Evolutionary conservation across 2,329 filamentous ascomycete genomes (phyloP).

Genomic region (Pseudocercospora fijiensis): DNA sequence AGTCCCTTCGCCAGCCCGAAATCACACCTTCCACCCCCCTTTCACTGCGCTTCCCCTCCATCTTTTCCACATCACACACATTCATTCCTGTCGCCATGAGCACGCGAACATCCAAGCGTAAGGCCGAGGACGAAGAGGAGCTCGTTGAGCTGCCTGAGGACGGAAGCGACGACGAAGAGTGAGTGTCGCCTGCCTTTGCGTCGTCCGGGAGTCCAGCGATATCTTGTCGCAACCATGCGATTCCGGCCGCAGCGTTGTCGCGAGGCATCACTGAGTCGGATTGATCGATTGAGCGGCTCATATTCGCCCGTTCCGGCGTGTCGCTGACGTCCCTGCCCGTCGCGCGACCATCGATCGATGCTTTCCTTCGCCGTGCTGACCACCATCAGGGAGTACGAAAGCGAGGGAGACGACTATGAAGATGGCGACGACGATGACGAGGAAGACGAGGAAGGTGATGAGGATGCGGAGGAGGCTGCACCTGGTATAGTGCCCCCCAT

Average conservation of each 20-base stretch:
- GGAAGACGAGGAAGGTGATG: slow-evolving; percentile 21
- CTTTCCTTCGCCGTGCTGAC: background rate
- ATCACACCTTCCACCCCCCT: background rate
- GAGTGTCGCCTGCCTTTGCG: slow-evolving; percentile 28
- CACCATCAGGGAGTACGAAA: slow-evolving; percentile 6
- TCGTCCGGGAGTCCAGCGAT: background rate
- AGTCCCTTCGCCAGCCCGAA: background rate
- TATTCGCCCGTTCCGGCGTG: background rate
- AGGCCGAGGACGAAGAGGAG: slow-evolving; percentile 44
- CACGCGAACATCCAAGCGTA: slow-evolving; percentile 46
- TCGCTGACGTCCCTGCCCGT: background rate
- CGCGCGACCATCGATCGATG: slow-evolving; percentile 11
- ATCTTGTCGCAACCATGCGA: slow-evolving; percentile 2
- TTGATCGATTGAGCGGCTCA: background rate
- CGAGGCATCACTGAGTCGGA: background rate
- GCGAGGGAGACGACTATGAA: slow-evolving; percentile 15
- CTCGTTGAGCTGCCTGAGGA: slow-evolving; percentile 46
- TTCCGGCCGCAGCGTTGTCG: background rate
- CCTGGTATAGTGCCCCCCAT: slow-evolving; percentile 14
- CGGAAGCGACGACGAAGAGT: slow-evolving; percentile 38
- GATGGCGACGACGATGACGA: slow-evolving; percentile 20
- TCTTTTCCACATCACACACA: background rate
- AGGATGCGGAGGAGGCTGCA: slow-evolving; percentile 17
- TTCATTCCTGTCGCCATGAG: slow-evolving; percentile 36
- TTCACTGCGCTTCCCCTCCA: background rate